Base-by-base conservation (phyloP, 371 early-diverging fungal species). In the Conidiobolus incongruus region DNA sequence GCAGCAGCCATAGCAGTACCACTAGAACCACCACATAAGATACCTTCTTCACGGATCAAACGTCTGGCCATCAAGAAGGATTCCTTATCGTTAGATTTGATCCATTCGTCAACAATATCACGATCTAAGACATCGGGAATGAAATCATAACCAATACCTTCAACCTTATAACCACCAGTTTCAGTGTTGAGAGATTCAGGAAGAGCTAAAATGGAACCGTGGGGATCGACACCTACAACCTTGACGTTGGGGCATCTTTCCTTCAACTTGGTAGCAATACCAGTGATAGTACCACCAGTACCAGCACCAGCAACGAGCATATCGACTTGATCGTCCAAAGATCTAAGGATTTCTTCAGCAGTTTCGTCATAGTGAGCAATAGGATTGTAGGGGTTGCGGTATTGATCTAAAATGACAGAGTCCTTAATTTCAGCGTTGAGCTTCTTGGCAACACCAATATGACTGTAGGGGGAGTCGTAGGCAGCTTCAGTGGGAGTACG, bases 71-170 rank as follows among this genome's bases (percentile, higher is more conserved):
- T 83, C 43, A 78, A 58, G 62, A 96, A 96, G 6, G 90, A 76
- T 42, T 85, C 76, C 61, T 82, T 84, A 59, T 96, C 94, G 35
- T 75, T 70, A 15, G 79, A 75, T 67, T 93, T 96, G 65, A 85
- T 55, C 97, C 97, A 96, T 35, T 66, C 59, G 55, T 96, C 97
- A n/a, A 96, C 70, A 41, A 78, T 52, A 21, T 51, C 38, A 32
- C 84, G 75, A 46, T 92, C 77, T 45, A 94, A 59, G n/a, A 78
- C 86, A 29, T 87, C 73, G 21, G 97, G 93, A 47, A 96, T 70
- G 56, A 93, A 94, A 59, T 96, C 93, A 52, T 94, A 90, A 30
- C 96, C 95, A 35, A 96, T 91, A 41, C 95, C 96, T 66, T 96
- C 94, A 16, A 93, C 90, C 52, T 69, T 51, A 58, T 72, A 75